phyloP scores from a whole-genome alignment of 2,329 filamentous ascomycete genomes.

The Cercospora canescens region DNA sequence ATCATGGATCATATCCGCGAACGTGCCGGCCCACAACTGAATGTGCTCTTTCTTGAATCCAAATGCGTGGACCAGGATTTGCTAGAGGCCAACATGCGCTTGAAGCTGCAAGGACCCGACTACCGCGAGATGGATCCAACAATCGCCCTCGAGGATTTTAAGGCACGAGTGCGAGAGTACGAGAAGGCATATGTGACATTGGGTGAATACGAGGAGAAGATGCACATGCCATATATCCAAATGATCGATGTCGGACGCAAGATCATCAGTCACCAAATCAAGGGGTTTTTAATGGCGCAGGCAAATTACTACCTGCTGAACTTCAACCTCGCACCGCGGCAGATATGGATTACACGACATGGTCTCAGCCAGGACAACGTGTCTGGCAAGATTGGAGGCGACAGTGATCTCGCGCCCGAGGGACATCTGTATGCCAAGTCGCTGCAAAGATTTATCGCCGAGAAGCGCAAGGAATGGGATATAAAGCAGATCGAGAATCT shows the following conservation, averaged over 20 bases:
- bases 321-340: slow-evolving; percentile 91
- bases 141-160: slow-evolving; percentile 86
- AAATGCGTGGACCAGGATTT: slow-evolving; percentile 82
- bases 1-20: slow-evolving; percentile 74
- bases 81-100: slow-evolving; percentile 92
- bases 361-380: slow-evolving; percentile 89
- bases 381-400: slow-evolving; percentile 83
- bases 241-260: slow-evolving; percentile 98
- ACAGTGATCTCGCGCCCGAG: slow-evolving; percentile 79
- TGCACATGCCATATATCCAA: slow-evolving; percentile 92
- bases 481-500: slow-evolving; percentile 77
- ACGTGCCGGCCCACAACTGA: slow-evolving; percentile 79
- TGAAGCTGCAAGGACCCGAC: slow-evolving; percentile 93
- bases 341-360: slow-evolving; percentile 98
- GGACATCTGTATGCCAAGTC: slow-evolving; percentile 77
- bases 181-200: slow-evolving; percentile 91
- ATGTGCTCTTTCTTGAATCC: slow-evolving; percentile 93
- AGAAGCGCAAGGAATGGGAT: slow-evolving; percentile 79
- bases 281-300: slow-evolving; percentile 87
- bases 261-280: slow-evolving; percentile 84
- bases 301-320: slow-evolving; percentile 94
- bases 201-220: slow-evolving; percentile 73
- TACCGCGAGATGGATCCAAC: slow-evolving; percentile 91
- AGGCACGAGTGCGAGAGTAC: slow-evolving; percentile 86
- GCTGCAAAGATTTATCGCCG: slow-evolving; percentile 79